Percentiles rank a stretch among this genome's conserved stretches.
Evolutionary conservation across 2,329 filamentous ascomycete species (phyloP).

Genomic region (Colletotrichum filicis): DNA sequence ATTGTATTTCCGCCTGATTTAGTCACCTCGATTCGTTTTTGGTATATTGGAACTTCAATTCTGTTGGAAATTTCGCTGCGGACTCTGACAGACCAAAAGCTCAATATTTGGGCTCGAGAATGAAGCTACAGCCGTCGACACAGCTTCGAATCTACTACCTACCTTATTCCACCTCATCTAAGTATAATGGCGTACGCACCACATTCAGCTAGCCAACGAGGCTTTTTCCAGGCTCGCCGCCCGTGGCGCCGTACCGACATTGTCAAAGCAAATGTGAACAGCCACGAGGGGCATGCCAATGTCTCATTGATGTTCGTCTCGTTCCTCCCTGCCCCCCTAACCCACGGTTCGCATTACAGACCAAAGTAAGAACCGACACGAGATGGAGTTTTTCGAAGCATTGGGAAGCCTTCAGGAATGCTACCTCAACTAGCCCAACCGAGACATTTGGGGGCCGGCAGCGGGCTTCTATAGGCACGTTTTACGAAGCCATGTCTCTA

Average conservation of each 20-base stretch:
- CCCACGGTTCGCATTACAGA: neutral
- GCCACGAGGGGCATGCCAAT: neutral
- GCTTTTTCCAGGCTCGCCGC: neutral
- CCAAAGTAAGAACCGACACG: neutral
- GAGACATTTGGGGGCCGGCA: neutral
- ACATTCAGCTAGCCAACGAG: slow-evolving; percentile 6
- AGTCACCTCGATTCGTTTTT: neutral
- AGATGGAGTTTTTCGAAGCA: neutral
- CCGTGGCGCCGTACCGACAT: neutral
- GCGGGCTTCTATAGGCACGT: neutral
- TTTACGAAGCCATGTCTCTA: neutral
- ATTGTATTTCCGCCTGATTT: slow-evolving; percentile 6
- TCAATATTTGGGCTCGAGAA: neutral
- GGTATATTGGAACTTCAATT: neutral
- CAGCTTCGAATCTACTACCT: neutral
- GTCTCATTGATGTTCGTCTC: neutral
- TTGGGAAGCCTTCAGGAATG: neutral
- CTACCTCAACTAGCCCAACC: neutral
- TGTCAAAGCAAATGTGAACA: neutral
- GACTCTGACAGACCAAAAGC: neutral
- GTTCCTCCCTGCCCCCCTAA: neutral
- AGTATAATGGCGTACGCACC: neutral
- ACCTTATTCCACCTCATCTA: neutral
- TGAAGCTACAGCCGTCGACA: neutral
- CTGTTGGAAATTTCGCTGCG: too few species aligned